Base-by-base conservation (phyloP, 106 monocot species). In the Phalaenopsis equestris region DNA sequence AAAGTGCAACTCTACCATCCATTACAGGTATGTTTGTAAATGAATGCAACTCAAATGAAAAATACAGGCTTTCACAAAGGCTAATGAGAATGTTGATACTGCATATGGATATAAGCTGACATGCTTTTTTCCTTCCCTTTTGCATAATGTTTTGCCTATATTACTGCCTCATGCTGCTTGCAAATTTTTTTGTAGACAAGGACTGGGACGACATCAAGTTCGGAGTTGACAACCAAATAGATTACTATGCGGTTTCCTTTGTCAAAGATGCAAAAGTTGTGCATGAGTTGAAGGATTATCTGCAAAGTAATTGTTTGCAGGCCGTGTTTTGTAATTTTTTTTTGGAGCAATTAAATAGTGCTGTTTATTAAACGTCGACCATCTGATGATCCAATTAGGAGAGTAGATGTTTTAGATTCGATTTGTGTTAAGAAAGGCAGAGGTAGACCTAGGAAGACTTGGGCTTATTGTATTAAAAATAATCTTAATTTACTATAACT, bases 151-250 rank as follows among this genome's bases (percentile, higher is more conserved):
- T 48, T 42, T 67, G 77, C 61, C 30, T 42, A 46, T 42, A 49
- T 61, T 36, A 30, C 8, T 61, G 39, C 15, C 49, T 49, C 6
- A 55, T 75, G 16, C 76, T 11, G 0, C 42, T 38, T 64, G 8
- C 8, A 52, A 57, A 79, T 70, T 77, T 24, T 75, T 41, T 45
- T 83, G 56, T 88, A 98, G 98, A 98, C n/a, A 98, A 98, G 78
- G 98, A 98, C 82, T 98, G 98, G 98, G 98, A 98, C 72, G 98
- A 98, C 84, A 98, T 98, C 81, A 98, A 98, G 82, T 98, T 98
- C 84, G 98, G 98, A 42, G 98, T 98, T 65, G 98, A 98, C 49
- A 98, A 98, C 55, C 87, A 93, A 83, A 92, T 98, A 47, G 98
- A 98, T 73, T 98, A 85, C 75, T 98, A 98, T 87, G 98, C 98